Evolutionary conservation across 306 rosid genomes (phyloP), one percentile per base, ranked within the genome.

Genomic region (Purshia tridentata): DNA sequence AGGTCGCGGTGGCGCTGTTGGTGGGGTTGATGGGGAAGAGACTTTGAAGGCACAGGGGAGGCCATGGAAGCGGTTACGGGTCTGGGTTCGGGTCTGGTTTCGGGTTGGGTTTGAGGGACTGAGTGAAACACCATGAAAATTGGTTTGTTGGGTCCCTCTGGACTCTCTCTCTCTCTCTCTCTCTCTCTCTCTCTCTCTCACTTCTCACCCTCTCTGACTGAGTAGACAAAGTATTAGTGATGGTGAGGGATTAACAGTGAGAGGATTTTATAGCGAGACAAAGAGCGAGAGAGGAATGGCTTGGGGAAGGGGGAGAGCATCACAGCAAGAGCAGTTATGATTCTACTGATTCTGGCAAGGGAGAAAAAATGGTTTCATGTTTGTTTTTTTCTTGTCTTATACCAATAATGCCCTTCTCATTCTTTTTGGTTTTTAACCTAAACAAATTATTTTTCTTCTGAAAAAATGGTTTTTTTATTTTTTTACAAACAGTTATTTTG

Each of bases 41-140:
- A 35, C 69, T 83, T 77, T 3, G 75, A 15, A 37, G 72, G 16
- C 40, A 37, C 44, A 50, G 19, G 9, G 9, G 83, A 62, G 42
- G 74, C 70, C 74, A 79, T 83, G 49, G 81, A 8, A 37, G 14
- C 0, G n/a, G 37, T 10, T 35, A 16, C 5, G 35, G 5, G 48
- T 50, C 14, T 23, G 75, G 59, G 13, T 6, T 29, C n/a, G 41
- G 70, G 10, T 13, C 0, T 3, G 72, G 52, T 59, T 67, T 77
- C 59, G 9, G 69, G 19, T 35, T 64, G 47, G 72, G 63, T 29
- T 29, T 29, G 15, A 15, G 14, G 29, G n/a, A 48, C 63, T 15
- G 78, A 70, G 44, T 40, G 55, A 20, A 82, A 72, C 42, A 78
- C 76, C 78, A 79, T 76, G 48, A 20, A 73, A 37, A 4, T 39